Evolutionary conservation across 108 stramenopile species (phyloP), one percentile per base, ranked within the genome.

Genomic region (Nitzschia palea): DNA sequence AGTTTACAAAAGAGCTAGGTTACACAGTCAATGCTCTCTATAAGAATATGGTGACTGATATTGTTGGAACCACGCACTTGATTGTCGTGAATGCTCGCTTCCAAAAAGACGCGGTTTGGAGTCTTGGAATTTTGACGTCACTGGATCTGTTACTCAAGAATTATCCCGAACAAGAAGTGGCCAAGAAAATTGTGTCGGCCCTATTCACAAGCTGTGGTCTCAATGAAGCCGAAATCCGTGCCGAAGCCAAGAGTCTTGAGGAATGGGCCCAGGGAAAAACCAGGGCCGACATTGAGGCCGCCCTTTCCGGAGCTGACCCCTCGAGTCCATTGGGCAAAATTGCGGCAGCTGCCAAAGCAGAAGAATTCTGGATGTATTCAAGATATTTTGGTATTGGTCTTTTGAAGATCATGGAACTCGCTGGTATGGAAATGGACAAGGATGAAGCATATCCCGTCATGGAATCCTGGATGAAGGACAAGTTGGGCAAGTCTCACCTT

Each of bases 61-160:
- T 93, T 70, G 92, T 97, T 15, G 94, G 92, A 66, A 94, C 94
- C 43, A 87, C 93, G 36, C 96, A 97, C 70, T 73, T 97, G 36
- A 88, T 89, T 50, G 80, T 87, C 59, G 94, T 96, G 55, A 95
- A 96, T 57, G 96, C 96, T 22, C 91, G 96, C 34, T 97, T 96
- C 82, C 67, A 81, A 33, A 72, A 73, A 30, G 94, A 97, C 57
- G 66, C 90, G 6, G 61, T 97, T 31, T 97, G 94, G 84, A 82
- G 80, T 45, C 63, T 91, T 27, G 96, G 95, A 47, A 71, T 95
- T 40, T 62, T 90, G 54, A 75, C 82, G 18, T 50, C 84, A 34
- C 67, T 95, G 64, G 85, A 92, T 37, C 60, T 94, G 57, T 62
- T 95, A 34, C 73, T 95, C 61, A 92, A 90, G 75, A 95, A 95